Percentiles rank a stretch among this genome's conserved stretches.
phyloP scores from a whole-genome alignment of 1,284 basidiomycete species.

The Microstroma glucosiphilum region DNA sequence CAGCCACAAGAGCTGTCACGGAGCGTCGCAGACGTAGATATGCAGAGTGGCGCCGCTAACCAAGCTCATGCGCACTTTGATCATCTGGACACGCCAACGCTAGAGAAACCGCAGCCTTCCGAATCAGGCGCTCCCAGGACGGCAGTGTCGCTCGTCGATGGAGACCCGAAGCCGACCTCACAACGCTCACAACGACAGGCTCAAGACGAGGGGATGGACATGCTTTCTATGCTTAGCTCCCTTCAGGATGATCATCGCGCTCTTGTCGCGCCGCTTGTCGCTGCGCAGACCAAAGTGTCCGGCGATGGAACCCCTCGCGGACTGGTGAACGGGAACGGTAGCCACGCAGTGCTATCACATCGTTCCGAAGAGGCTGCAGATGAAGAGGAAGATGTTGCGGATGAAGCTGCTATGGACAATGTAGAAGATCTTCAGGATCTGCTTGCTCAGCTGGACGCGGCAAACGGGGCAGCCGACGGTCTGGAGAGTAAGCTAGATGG shows the following conservation, averaged over 20 bases:
- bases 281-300: not conserved
- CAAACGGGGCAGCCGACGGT: slow-evolving; percentile 23
- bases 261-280: slow-evolving; percentile 7
- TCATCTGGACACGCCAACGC: not conserved
- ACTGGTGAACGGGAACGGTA: too few species aligned
- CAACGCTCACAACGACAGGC: too few species aligned
- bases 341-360: not conserved
- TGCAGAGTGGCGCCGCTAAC: not conserved
- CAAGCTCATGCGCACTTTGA: not conserved
- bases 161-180: too few species aligned
- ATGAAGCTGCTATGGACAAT: slow-evolving; percentile 14
- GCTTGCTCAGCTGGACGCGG: slow-evolving; percentile 20
- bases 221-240: slow-evolving; percentile 5
- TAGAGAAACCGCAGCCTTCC: not conserved
- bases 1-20: too few species aligned
- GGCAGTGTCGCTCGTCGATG: not conserved
- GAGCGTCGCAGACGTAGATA: not conserved
- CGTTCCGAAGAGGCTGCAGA: slow-evolving; percentile 2
- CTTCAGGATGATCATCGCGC: slow-evolving; percentile 10
- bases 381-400: slow-evolving; percentile 6
- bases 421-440: slow-evolving; percentile 21
- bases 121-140: not conserved
- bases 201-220: not conserved
- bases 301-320: not conserved
- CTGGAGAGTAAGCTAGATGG: slow-evolving; percentile 26